These are phyloP conservation scores for Coprinopsis cinerea DNA, from an alignment of 768 basidiomycete species.

Conservation along the genomic window DNA sequence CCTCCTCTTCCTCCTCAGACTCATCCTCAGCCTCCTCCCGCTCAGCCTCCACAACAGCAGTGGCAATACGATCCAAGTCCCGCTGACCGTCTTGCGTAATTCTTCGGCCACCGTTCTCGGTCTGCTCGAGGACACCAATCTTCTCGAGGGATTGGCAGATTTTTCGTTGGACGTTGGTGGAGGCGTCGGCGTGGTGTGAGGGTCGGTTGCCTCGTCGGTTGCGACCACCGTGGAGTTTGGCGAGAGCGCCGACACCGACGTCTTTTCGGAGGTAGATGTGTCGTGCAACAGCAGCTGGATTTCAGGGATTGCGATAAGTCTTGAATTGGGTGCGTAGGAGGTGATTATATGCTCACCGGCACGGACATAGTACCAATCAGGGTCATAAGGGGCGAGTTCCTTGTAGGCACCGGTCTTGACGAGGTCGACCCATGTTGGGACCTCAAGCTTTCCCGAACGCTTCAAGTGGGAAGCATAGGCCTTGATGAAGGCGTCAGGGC, in stretches of 20 bases:
- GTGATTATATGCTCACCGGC: conserved; percentile 61
- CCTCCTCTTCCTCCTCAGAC: conserved; percentile 67
- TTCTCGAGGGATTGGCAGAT: conserved; percentile 97
- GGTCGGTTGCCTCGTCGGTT: conserved; percentile 96
- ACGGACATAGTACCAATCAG: conserved; percentile 99
- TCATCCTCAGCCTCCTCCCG: conserved; percentile 73
- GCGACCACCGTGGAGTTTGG: conserved; percentile 95
- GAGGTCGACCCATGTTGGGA: conserved; percentile 96
- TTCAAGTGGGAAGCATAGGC: conserved; percentile 96
- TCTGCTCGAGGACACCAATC: conserved; percentile 95
- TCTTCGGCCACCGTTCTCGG: conserved; percentile 90
- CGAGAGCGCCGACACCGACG: conserved; percentile 88
- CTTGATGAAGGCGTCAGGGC: conserved; percentile 89
- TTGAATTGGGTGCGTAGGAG: conserved; percentile 2
- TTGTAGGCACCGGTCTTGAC: conserved; percentile 98
- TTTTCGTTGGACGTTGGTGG: conserved; percentile 88
- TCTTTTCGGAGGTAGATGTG: conserved; percentile 99
- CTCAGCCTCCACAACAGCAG: conserved; percentile 75
- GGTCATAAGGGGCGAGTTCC: conserved; percentile 98
- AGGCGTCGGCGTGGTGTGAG: conserved; percentile 85
- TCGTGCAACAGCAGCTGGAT: conserved; percentile 88
- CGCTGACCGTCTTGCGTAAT: conserved; percentile 96
- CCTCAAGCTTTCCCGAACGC: conserved; percentile 98
- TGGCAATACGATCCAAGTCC: conserved; percentile 91
- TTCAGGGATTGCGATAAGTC: conserved; percentile 2